These are phyloP conservation scores for Cyathus pygmaeus DNA, from an alignment of 1,284 basidiomycete genomes.

Conservation along the genomic window DNA sequence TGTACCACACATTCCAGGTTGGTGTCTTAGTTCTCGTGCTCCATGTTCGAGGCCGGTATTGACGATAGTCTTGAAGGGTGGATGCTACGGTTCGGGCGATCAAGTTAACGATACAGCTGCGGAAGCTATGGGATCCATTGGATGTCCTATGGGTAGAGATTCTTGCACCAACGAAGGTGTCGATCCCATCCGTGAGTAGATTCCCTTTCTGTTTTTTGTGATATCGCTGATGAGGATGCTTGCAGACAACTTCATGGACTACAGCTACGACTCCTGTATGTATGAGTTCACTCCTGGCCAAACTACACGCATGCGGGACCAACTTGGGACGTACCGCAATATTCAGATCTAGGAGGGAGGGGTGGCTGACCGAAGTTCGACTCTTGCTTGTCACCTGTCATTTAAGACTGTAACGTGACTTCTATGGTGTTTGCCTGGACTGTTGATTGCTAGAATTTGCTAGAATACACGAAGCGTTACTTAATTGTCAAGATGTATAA, in stretches of 20 bases:
- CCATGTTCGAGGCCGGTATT: no score
- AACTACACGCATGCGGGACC: constrained; percentile 40
- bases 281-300: constrained; percentile 42
- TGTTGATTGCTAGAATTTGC: no score
- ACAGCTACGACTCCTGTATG: constrained; percentile 52
- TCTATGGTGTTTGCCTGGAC: no score
- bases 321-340: not conserved
- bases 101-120: constrained; percentile 36
- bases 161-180: constrained; percentile 50
- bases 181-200: constrained; percentile 50
- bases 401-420: no score
- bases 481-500: no score
- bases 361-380: no score
- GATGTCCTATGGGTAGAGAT: constrained; percentile 53
- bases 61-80: constrained; percentile 21
- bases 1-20: constrained; percentile 35
- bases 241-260: constrained; percentile 53
- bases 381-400: no score
- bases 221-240: constrained; percentile 22
- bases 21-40: not conserved
- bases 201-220: not conserved
- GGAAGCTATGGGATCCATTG: constrained; percentile 27
- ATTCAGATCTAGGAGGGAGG: not conserved
- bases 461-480: no score
- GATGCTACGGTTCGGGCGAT: constrained; percentile 30